Conservation (phyloP, 2,329 filamentous ascomycete genomes). For the Periconia macrospinosa region DNA sequence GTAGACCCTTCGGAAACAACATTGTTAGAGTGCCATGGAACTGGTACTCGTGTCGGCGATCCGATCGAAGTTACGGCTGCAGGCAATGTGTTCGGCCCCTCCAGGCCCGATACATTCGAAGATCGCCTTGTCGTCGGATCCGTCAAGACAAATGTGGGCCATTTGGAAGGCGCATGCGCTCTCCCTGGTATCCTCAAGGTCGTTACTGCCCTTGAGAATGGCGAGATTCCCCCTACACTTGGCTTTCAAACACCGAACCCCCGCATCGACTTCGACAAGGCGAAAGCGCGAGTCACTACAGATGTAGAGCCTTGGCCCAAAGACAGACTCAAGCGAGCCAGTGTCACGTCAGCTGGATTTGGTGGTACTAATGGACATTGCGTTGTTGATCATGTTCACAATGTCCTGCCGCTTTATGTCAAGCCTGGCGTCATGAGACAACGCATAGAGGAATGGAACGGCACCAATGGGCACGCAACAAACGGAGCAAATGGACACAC, state of each 20-base stretch:
- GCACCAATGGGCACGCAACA: not conserved
- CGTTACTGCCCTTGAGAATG: slow-evolving; percentile 41
- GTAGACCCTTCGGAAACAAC: slow-evolving; percentile 10
- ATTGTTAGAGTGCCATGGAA: slow-evolving; percentile 47
- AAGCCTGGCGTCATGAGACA: not conserved
- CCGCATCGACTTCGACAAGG: slow-evolving; percentile 2
- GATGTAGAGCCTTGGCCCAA: slow-evolving; percentile 8
- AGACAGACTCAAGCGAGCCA: slow-evolving; percentile 26
- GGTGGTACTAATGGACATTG: slow-evolving; percentile 36
- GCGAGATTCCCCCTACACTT: slow-evolving; percentile 28
- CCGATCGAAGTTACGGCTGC: slow-evolving; percentile 14
- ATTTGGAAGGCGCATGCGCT: slow-evolving; percentile 42
- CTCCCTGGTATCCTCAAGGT: slow-evolving; percentile 42
- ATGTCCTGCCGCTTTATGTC: not conserved
- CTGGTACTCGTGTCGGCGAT: slow-evolving; percentile 53
- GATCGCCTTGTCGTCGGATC: slow-evolving; percentile 15
- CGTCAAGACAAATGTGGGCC: slow-evolving; percentile 44
- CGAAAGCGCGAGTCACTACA: not conserved
- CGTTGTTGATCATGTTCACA: not conserved
- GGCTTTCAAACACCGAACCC: slow-evolving; percentile 33
- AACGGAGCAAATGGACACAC: not conserved
- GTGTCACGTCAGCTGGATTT: slow-evolving; percentile 49
- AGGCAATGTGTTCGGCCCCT: not conserved
- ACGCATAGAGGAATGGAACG: not conserved
- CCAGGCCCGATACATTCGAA: not conserved